Evolutionary conservation across 2,329 filamentous ascomycete species (phyloP).

Genomic region (Trichoderma oligosporum): DNA sequence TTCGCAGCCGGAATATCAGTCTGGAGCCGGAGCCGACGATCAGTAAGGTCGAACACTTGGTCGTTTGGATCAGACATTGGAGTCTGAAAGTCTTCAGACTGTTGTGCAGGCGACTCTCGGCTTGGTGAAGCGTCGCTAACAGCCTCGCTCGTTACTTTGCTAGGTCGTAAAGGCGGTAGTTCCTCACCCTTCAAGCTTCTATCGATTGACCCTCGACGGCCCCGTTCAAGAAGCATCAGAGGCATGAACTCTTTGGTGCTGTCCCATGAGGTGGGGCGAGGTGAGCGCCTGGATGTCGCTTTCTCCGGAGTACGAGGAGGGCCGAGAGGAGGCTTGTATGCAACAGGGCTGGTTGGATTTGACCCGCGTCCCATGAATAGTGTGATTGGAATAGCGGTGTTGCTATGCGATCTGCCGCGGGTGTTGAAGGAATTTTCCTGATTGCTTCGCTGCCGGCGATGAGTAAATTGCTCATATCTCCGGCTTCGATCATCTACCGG

Average conservation of each 20-base stretch:
- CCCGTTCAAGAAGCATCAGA: constrained; percentile 72
- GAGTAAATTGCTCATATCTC: constrained; percentile 39
- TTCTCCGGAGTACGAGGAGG: constrained; percentile 33
- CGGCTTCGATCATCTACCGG: constrained; percentile 47
- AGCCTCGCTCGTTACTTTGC: constrained; percentile 32
- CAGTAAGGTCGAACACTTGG: not conserved
- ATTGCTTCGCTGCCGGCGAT: constrained; percentile 48
- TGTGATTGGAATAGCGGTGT: constrained; percentile 56
- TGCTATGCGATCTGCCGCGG: constrained; percentile 46
- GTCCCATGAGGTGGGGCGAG: constrained; percentile 59
- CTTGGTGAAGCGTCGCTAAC: constrained; percentile 21
- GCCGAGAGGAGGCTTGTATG: constrained; percentile 37
- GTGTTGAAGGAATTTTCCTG: constrained; percentile 33
- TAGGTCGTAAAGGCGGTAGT: constrained; percentile 50
- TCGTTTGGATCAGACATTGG: not conserved
- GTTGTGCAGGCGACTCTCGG: constrained; percentile 32
- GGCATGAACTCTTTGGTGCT: constrained; percentile 70
- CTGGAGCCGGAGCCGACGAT: constrained; percentile 39
- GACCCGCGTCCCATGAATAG: constrained; percentile 50
- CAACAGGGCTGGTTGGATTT: constrained; percentile 40
- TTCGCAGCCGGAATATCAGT: constrained; percentile 34
- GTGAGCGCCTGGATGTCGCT: constrained; percentile 34
- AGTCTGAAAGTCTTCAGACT: constrained; percentile 28
- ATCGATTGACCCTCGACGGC: constrained; percentile 38
- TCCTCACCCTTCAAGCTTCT: constrained; percentile 32